These are phyloP conservation scores for Cadophora gregata DNA, from an alignment of 2,329 filamentous ascomycete genomes.

Conservation along the genomic window DNA sequence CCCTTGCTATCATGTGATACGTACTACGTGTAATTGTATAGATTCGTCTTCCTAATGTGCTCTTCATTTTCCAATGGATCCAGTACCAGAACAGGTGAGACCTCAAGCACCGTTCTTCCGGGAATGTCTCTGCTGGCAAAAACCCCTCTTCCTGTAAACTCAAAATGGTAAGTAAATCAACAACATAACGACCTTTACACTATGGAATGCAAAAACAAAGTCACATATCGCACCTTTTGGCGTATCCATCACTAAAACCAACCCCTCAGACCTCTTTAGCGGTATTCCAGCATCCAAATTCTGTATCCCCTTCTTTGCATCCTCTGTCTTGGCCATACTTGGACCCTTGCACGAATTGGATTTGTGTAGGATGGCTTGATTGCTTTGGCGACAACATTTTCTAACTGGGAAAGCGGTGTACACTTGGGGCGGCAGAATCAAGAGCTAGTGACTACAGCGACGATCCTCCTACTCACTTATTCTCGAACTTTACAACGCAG, in stretches of 20 bases:
- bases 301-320: not conserved
- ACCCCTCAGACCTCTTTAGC: constrained; percentile 49
- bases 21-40: constrained; percentile 64
- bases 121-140: constrained; percentile 55
- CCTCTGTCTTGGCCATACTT: constrained; percentile 14
- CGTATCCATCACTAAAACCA: constrained; percentile 54
- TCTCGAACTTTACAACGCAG: not conserved
- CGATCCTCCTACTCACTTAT: not conserved
- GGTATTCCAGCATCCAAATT: constrained; percentile 35
- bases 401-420: constrained; percentile 21
- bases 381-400: not conserved
- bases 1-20: constrained; percentile 26
- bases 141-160: constrained; percentile 55
- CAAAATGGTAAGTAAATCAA: not conserved
- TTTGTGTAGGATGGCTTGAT: constrained; percentile 7
- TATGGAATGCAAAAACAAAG: constrained; percentile 14
- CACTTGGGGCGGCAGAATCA: constrained; percentile 24
- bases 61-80: constrained; percentile 53
- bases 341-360: constrained; percentile 6
- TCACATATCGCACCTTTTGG: constrained; percentile 53
- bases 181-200: not conserved
- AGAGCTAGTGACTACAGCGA: not conserved
- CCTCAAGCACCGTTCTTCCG: constrained; percentile 55
- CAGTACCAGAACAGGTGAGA: constrained; percentile 58
- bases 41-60: constrained; percentile 55